Base-by-base conservation (phyloP, 495 filamentous ascomycete species). In the Hypoxylon subgilvum region DNA sequence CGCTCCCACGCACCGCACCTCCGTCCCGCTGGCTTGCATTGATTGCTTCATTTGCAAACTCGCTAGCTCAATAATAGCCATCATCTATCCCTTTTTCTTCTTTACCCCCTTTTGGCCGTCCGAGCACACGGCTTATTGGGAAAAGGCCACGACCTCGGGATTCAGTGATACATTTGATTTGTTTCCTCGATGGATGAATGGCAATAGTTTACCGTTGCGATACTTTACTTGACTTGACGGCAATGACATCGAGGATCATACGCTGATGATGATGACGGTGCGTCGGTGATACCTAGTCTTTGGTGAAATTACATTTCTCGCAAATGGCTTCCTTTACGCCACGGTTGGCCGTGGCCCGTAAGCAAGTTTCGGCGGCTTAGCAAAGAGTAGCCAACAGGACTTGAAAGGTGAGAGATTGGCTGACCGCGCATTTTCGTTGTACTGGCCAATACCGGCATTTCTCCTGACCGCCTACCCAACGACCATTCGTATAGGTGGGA, bases 391-490 rank as follows among this genome's bases (percentile, higher is more conserved):
- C 61, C 46, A 57, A 52, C 35, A 36, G 21, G 38, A 3, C n/a
- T n/a, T n/a, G 18, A 57, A 52, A 57, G 48, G 60, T 63, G 61
- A 64, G 61, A n/a, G n/a, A n/a, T 54, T 68, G 58, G 54, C 58
- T 68, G 67, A 70, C 67, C 67, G 64, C 65, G 45, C 48, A 32
- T 42, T 39, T 57, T 61, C 43, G 53, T 59, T 52, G 31, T 63
- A 47, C 14, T 52, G 57, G 47, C 67, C 67, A 70, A 70, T 70
- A 51, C 64, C 61, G 61, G 57, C 53, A 51, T 58, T 55, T 52
- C 61, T 61, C 50, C 14, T 65, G 61, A 70, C 64, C 67, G 65
- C 64, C 46, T 51, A 18, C 51, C 46, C 47, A 21, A 53, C n/a
- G 14, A 54, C 58, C 14, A 38, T 22, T 68, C 57, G 67, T 63